A percentile compares a stretch with the other conserved stretches of the same genome.
Conservation (phyloP, 2,329 filamentous ascomycete genomes). For the Diplodia corticola region DNA sequence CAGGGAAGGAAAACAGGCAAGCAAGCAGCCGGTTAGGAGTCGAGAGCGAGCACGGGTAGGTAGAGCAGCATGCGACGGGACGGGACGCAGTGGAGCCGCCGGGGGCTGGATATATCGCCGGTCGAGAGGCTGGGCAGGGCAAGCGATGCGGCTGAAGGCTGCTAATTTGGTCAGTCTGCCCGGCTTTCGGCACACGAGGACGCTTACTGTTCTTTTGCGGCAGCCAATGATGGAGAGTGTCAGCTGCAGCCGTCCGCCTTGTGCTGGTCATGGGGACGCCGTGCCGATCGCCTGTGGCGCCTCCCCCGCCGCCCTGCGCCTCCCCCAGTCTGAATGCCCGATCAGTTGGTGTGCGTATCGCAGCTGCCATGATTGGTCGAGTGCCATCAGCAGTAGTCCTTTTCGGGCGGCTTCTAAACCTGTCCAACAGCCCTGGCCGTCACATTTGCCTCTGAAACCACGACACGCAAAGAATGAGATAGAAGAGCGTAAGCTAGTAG, state of each 20-base stretch:
- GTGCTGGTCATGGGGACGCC: conserved; percentile 1
- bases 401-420: not conserved
- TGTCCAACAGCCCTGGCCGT: not conserved
- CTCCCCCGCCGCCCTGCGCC: not conserved
- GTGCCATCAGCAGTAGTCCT: not conserved
- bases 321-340: not conserved
- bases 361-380: not conserved
- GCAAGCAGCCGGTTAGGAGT: no score
- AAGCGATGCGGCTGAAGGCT: not conserved
- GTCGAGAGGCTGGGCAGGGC: not conserved
- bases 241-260: not conserved
- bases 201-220: not conserved
- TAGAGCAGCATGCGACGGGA: not conserved
- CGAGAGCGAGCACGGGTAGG: not conserved
- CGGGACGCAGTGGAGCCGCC: conserved; percentile 2
- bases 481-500: not conserved
- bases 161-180: not conserved
- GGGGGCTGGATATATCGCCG: not conserved
- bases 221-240: not conserved
- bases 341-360: not conserved
- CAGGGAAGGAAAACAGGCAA: not conserved
- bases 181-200: not conserved
- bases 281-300: not conserved
- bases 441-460: not conserved
- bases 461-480: not conserved